Base-by-base conservation (phyloP, 352 stramenopile species). In the Phytopythium boreale region DNA sequence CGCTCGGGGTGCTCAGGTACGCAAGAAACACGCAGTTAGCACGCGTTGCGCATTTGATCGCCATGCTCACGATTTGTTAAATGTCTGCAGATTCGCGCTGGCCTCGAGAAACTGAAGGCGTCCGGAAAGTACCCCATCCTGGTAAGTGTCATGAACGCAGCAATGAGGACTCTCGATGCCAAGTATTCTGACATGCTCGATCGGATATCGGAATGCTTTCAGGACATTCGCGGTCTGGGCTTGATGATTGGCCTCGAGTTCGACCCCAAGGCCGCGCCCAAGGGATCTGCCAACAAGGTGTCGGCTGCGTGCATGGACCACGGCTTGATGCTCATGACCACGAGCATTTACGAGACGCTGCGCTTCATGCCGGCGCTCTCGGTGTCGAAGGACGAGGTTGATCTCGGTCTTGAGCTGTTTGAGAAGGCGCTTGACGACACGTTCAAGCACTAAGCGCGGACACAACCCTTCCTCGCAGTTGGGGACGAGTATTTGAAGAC, bases 191-290 rank as follows among this genome's bases (percentile, higher is more conserved):
- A 47, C 29, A 26, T 57, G 17, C 20, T 29, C 8, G n/a, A 4
- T n/a, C 15, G 39, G 39, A 7, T 24, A 24, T 49, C 19, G 41
- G 6, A 49, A 24, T 63, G 6, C 51, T 58, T 24, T 31, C 47
- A 57, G 61, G 92, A 98, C 50, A 79, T 98, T 12, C 88, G 95
- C 63, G 95, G 93, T 14, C 71, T 97, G n/a, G 95, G 95, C 12
- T 69, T 98, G 53, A 98, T 98, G 92, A 77, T 97, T 19, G 95
- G 87, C 15, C 75, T 98, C 57, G 93, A 98, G 72, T 98, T 98
- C 56, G 80, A 94, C 69, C 52, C 69, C 17, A 67, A 80, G 41
- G 66, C 75, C n/a, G 66, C 70, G 12, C 66, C 79, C 1, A 74
- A 75, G 14, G 90, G 89, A 2, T 87, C 85, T 31, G 91, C 91